Evolutionary conservation across 2,329 filamentous ascomycete species (phyloP), one percentile per base, ranked within the genome.

Genomic region (Metarhizium guizhouense): DNA sequence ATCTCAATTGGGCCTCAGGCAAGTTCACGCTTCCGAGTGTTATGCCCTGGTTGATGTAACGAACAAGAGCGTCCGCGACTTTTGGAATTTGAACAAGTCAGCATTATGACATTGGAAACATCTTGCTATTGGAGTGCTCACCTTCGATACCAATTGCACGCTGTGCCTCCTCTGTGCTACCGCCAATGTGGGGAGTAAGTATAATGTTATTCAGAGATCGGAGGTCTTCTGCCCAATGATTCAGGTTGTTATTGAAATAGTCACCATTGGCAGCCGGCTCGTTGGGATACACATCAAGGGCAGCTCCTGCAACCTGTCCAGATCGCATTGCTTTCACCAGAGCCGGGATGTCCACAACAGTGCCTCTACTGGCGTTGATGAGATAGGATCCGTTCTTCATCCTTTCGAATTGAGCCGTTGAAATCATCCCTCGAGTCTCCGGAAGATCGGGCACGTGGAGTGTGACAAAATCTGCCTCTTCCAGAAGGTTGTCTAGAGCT

Each of bases 101-200:
- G 29, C 25, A 18, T 2, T 5, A 25, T 51, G 20, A 8, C 16
- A 45, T 8, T 5, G 6, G 20, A 48, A 48, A 29, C 13, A 18
- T 48, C 10, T 16, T 32, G 45, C 16, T 51, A 43, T 7, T 8
- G 18, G 29, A 34, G 38, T n/a, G 18, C 47, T 38, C 71, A 81
- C 81, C 81, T 78, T 99, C 94, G 47, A 95, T 81, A 63, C 94
- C 94, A 69, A 99, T 99, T 16, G 94, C 93, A 57, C 89, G 86
- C 75, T 99, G 94, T 5, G 94, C 94, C 74, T 99, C 94, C 74
- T 99, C 94, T 0, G 94, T 99, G 72, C 90, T 96, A 55, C 94
- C 94, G 64, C 94, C 94, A 67, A 99, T 97, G 71, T 99, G 94
- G 25, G 94, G 94, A 1, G 93, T 96, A 52, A 99, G 79, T 63